Conservation (phyloP, 768 basidiomycete genomes). For the Galerina marginata region DNA sequence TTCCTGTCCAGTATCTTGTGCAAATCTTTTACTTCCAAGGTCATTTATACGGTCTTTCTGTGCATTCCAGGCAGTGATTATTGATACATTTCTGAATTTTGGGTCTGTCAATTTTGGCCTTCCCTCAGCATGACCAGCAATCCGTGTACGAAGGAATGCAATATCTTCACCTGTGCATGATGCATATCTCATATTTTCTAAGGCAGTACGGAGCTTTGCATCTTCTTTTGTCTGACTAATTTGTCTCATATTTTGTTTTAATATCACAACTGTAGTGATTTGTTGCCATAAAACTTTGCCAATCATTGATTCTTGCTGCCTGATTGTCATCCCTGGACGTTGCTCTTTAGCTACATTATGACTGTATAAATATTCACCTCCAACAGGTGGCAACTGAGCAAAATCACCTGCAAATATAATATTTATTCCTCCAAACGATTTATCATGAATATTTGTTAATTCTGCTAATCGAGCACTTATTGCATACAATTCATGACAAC, state of each 20-base stretch:
- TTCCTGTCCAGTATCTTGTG: no score
- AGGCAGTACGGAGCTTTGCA: constrained; percentile 27
- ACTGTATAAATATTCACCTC: constrained; percentile 16
- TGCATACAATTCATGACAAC: constrained; percentile 32
- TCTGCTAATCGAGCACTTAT: constrained; percentile 29
- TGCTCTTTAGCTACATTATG: no score
- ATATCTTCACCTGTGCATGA: constrained; percentile 38
- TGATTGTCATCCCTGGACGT: background rate
- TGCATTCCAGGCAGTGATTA: constrained; percentile 36
- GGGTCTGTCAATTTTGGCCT: constrained; percentile 15
- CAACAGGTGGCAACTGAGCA: constrained; percentile 43
- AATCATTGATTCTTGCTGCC: constrained; percentile 1
- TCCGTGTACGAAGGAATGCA: constrained; percentile 26
- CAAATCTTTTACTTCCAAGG: no score
- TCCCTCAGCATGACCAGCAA: constrained; percentile 19
- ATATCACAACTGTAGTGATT: constrained; percentile 36
- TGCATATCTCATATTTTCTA: constrained; percentile 23
- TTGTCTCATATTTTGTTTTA: constrained; percentile 40
- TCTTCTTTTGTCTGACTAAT: constrained; percentile 26
- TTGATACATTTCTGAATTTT: constrained; percentile 33
- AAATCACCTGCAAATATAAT: constrained; percentile 50
- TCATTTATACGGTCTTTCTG: background rate
- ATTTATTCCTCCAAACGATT: constrained; percentile 40
- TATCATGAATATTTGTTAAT: constrained; percentile 16
- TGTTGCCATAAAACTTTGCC: constrained; percentile 36